phyloP scores from a whole-genome alignment of 768 basidiomycete genomes.

The Crassisporium funariophilum region DNA sequence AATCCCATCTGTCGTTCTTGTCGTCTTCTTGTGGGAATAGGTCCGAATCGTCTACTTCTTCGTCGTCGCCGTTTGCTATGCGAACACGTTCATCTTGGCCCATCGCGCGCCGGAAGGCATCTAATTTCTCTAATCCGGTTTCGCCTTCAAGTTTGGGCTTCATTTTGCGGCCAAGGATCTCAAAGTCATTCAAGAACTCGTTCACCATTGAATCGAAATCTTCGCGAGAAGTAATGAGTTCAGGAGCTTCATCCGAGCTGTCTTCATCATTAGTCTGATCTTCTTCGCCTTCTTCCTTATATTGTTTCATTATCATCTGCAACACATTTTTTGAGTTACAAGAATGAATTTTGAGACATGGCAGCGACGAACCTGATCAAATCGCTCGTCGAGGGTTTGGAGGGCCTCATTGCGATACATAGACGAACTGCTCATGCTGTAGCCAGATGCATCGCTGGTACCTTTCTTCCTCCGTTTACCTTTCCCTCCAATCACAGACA shows the following conservation, averaged over 20 bases:
- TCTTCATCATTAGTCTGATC: conserved; percentile 35
- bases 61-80: conserved; percentile 44
- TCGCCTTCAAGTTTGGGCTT: conserved; percentile 74
- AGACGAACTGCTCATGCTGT: conserved; percentile 96
- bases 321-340: background rate
- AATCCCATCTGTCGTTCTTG: conserved; percentile 88
- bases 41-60: conserved; percentile 50
- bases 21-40: conserved; percentile 49
- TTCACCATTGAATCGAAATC: conserved; percentile 93
- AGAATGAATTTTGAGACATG: conserved; percentile 25
- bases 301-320: conserved; percentile 79
- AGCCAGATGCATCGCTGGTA: conserved; percentile 85
- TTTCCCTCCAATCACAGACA: conserved; percentile 81
- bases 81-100: conserved; percentile 67
- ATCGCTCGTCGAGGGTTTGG: conserved; percentile 87
- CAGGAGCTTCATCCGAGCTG: conserved; percentile 64
- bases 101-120: conserved; percentile 75
- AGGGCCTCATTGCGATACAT: conserved; percentile 93
- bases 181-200: conserved; percentile 91
- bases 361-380: conserved; percentile 98
- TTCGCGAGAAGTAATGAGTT: conserved; percentile 77
- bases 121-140: conserved; percentile 76
- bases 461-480: conserved; percentile 69
- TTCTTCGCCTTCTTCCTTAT: conserved; percentile 63
- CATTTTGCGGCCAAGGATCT: conserved; percentile 87